Percentiles rank a stretch among this genome's conserved stretches.
Evolutionary conservation across 306 rosid species (phyloP).

Genomic region (Erythrophleum fordii): DNA sequence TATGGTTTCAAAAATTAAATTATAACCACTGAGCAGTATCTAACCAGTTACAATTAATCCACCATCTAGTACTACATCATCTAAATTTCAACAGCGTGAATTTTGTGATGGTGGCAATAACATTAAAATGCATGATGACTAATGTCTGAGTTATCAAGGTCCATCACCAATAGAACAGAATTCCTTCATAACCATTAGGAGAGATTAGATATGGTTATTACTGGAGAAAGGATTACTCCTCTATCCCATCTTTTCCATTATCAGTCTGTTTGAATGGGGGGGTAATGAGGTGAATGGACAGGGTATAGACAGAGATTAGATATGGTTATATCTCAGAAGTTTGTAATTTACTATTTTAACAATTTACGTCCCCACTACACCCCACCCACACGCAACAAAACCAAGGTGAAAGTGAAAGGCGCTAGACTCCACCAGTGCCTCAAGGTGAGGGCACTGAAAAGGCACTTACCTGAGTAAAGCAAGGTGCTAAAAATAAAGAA

Average conservation of each 20-base stretch:
- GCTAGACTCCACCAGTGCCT: too few relatives aligned
- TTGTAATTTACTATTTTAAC: too few relatives aligned
- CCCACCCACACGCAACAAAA: too few relatives aligned
- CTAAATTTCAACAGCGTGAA: neutral
- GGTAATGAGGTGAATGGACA: neutral
- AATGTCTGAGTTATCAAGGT: neutral
- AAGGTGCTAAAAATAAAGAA: too few relatives aligned
- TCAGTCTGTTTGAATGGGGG: neutral
- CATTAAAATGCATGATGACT: neutral
- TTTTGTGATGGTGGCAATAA: neutral
- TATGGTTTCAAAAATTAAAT: constrained; percentile 22
- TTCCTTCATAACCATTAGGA: neutral
- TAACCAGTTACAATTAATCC: neutral
- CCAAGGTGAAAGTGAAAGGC: too few relatives aligned
- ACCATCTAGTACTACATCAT: neutral
- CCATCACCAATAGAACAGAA: neutral
- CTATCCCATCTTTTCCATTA: too few relatives aligned
- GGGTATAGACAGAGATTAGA: neutral
- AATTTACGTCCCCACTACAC: too few relatives aligned
- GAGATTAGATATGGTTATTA: neutral
- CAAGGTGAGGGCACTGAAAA: too few relatives aligned
- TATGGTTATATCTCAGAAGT: too few relatives aligned
- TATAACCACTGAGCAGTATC: neutral
- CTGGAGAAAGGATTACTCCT: neutral
- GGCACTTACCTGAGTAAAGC: too few relatives aligned